These are phyloP conservation scores for Aspergillus chevalieri DNA, from an alignment of 2,329 filamentous ascomycete genomes.

Conservation along the genomic window DNA sequence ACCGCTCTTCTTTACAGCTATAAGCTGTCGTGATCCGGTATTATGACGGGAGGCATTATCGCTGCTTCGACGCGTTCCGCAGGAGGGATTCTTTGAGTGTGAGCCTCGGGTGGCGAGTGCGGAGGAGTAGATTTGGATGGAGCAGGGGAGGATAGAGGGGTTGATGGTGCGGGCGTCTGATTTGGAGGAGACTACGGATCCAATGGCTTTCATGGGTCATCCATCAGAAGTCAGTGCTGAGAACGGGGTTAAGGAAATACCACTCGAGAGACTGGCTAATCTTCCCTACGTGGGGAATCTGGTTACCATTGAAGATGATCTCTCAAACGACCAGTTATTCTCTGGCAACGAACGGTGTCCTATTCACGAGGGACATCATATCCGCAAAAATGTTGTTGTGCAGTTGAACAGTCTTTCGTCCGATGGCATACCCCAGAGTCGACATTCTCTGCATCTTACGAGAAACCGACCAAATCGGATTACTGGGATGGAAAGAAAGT, in stretches of 20 bases:
- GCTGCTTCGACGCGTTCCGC: conserved; percentile 18
- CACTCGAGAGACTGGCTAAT: background rate
- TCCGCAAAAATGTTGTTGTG: background rate
- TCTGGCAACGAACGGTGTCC: background rate
- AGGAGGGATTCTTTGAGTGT: conserved; percentile 22
- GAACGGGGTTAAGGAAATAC: background rate
- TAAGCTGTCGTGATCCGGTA: conserved; percentile 27
- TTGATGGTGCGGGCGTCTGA: background rate
- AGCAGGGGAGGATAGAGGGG: background rate
- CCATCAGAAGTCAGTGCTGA: background rate
- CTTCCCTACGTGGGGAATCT: background rate
- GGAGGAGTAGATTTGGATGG: background rate
- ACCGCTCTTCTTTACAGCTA: conserved; percentile 26
- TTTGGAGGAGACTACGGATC: background rate
- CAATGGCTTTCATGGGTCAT: background rate
- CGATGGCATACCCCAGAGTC: background rate
- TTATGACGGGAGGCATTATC: conserved; percentile 23
- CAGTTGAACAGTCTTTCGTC: background rate
- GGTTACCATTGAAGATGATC: background rate
- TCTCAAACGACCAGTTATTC: no score
- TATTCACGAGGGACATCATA: background rate
- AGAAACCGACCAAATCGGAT: background rate
- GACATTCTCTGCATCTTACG: background rate
- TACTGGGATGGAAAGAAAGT: background rate
- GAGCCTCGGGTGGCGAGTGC: conserved; percentile 5